Evolutionary conservation across 805 yeast genomes (phyloP).

Genomic region (Candida incommunis): DNA sequence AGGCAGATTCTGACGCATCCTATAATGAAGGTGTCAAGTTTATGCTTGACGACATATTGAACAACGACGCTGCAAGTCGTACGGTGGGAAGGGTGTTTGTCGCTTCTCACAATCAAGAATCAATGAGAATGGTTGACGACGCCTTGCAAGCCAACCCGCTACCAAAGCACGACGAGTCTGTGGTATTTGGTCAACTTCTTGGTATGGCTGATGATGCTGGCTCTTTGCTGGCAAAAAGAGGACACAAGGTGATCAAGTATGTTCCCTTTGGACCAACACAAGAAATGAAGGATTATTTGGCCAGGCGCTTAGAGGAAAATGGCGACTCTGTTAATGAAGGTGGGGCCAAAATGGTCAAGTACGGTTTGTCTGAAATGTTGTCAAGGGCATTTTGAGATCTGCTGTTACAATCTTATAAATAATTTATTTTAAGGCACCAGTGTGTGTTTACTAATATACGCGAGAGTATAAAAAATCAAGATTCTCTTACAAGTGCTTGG

Average conservation of each 20-base stretch:
- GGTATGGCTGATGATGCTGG: slow-evolving; percentile 95
- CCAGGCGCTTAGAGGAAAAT: slow-evolving; percentile 86
- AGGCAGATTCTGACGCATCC: slow-evolving; percentile 64
- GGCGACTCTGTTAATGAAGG: slow-evolving; percentile 73
- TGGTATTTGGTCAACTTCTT: slow-evolving; percentile 76
- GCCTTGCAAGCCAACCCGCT: slow-evolving; percentile 2
- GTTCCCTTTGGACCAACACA: slow-evolving; percentile 97
- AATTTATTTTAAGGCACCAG: too few relatives aligned
- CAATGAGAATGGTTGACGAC: slow-evolving; percentile 56
- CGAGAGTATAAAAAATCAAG: too few relatives aligned
- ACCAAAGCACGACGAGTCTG: slow-evolving; percentile 21
- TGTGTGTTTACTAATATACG: too few relatives aligned
- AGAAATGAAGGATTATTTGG: slow-evolving; percentile 80
- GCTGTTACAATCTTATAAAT: too few relatives aligned
- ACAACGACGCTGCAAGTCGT: background rate
- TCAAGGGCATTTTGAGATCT: slow-evolving; percentile 7
- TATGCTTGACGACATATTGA: slow-evolving; percentile 41
- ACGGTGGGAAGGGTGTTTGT: slow-evolving; percentile 43
- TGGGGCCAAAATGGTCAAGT: slow-evolving; percentile 14
- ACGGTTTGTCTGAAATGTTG: slow-evolving; percentile 11
- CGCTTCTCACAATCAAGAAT: slow-evolving; percentile 76
- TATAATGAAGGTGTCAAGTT: slow-evolving; percentile 57
- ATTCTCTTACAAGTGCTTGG: too few relatives aligned
- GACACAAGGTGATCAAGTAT: slow-evolving; percentile 73
- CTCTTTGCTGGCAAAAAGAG: slow-evolving; percentile 49